Conservation (phyloP, 2,329 filamentous ascomycete genomes). For the Sporothrix globosa region DNA sequence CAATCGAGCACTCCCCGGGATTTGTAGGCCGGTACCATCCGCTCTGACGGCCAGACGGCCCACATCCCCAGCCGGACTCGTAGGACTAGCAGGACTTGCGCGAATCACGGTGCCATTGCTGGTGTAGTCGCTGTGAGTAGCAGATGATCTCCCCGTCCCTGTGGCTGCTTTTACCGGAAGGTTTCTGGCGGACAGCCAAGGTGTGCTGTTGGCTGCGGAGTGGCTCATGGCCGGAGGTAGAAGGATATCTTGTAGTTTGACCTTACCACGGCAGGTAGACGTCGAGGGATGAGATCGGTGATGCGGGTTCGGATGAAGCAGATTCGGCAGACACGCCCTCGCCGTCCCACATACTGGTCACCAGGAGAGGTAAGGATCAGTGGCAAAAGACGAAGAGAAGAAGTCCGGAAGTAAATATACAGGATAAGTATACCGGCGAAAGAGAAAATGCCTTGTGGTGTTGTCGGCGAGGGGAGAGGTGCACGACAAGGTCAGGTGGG, state of each 20-base stretch:
- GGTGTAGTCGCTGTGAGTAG: not conserved
- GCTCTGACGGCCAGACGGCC: too few relatives aligned
- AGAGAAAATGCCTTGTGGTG: not conserved
- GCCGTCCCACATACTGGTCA: constrained; percentile 10
- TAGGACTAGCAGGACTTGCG: not conserved
- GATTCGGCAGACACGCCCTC: not conserved
- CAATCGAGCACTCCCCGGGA: not conserved
- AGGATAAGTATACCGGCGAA: not conserved
- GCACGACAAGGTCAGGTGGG: constrained; percentile 9
- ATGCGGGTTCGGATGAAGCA: not conserved
- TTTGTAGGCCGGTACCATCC: not conserved
- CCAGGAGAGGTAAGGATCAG: not conserved
- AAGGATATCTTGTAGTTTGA: not conserved
- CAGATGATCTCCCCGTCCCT: not conserved
- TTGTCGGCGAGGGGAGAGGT: not conserved
- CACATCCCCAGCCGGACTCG: not conserved
- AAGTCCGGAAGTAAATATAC: not conserved
- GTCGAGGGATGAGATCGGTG: not conserved
- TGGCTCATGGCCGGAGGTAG: not conserved
- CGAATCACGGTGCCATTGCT: constrained; percentile 4
- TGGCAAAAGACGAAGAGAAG: not conserved
- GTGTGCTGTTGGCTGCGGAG: not conserved
- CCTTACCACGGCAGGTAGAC: too few relatives aligned
- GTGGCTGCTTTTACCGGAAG: not conserved
- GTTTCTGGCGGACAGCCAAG: not conserved